Conservation (phyloP, 2,329 filamentous ascomycete genomes). For the Fusarium fujikuroi region DNA sequence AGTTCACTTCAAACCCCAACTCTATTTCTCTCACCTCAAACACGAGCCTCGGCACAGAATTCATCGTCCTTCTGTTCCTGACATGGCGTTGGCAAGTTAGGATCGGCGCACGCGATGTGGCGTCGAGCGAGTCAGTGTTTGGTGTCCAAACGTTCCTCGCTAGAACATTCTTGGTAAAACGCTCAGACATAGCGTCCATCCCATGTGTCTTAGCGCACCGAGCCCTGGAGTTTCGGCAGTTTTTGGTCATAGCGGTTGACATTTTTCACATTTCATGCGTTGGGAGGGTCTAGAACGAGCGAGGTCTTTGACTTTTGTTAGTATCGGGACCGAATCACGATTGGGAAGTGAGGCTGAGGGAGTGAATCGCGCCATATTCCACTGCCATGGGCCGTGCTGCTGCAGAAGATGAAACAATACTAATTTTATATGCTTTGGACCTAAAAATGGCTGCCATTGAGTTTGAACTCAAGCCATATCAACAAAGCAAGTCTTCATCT, state of each 20-base stretch:
- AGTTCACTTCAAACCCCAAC: background rate
- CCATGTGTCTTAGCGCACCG: background rate
- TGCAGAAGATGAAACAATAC: constrained; percentile 4
- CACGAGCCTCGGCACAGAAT: background rate
- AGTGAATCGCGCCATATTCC: background rate
- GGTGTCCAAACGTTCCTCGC: background rate
- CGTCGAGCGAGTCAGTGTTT: constrained; percentile 18
- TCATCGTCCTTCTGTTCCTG: background rate
- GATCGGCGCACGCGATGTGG: background rate
- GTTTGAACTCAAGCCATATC: background rate
- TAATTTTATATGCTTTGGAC: background rate
- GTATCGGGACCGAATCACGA: background rate
- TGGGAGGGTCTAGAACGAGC: background rate
- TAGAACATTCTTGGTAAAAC: background rate
- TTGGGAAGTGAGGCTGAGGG: constrained; percentile 1
- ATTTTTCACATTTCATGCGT: background rate
- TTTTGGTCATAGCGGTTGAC: background rate
- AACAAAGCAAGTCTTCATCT: background rate
- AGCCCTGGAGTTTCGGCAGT: background rate
- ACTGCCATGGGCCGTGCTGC: background rate
- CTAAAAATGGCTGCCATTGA: background rate
- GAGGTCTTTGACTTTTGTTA: background rate
- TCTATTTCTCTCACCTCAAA: background rate
- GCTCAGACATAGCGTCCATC: background rate
- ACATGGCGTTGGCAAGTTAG: background rate